A percentile compares a stretch with the other conserved stretches of the same genome.
Evolutionary conservation across 208 protist genomes (phyloP).

Genomic region (Crithidia mellificae): DNA sequence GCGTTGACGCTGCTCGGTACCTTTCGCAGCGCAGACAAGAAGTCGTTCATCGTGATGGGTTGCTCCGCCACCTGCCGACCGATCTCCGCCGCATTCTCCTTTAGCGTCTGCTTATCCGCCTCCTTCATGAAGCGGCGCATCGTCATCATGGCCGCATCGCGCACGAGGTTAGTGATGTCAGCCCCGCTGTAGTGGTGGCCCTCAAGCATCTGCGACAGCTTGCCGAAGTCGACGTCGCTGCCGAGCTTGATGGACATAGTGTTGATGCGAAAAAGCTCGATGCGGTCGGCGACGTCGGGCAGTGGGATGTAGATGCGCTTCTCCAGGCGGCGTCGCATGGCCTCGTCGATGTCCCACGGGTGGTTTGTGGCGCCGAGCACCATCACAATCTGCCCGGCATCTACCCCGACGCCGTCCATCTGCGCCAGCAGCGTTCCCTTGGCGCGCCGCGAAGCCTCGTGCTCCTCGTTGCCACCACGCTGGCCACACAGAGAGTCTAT

Average conservation of each 20-base stretch:
- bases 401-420: constrained; percentile 90
- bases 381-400: constrained; percentile 84
- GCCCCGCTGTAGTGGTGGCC: constrained; percentile 88
- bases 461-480: constrained; percentile 79
- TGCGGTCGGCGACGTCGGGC: constrained; percentile 68
- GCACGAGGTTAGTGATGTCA: constrained; percentile 90
- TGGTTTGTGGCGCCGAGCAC: constrained; percentile 94
- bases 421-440: constrained; percentile 99
- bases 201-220: constrained; percentile 76
- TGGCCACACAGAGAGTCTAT: constrained; percentile 94
- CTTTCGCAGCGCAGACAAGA: constrained; percentile 76
- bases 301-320: constrained; percentile 94
- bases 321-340: constrained; percentile 89
- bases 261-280: constrained; percentile 88
- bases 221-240: constrained; percentile 76
- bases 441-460: constrained; percentile 94
- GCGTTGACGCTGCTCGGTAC: constrained; percentile 88
- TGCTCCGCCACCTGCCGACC: constrained; percentile 77
- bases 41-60: constrained; percentile 86
- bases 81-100: constrained; percentile 79
- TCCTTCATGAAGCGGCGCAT: constrained; percentile 89
- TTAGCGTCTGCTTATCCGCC: constrained; percentile 68
- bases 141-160: constrained; percentile 94
- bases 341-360: constrained; percentile 93
- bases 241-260: constrained; percentile 68